Percentiles rank a stretch among this genome's conserved stretches.
These are phyloP conservation scores for Dactylellina haptotyla DNA, from an alignment of 2,329 filamentous ascomycete species.

Conservation along the genomic window DNA sequence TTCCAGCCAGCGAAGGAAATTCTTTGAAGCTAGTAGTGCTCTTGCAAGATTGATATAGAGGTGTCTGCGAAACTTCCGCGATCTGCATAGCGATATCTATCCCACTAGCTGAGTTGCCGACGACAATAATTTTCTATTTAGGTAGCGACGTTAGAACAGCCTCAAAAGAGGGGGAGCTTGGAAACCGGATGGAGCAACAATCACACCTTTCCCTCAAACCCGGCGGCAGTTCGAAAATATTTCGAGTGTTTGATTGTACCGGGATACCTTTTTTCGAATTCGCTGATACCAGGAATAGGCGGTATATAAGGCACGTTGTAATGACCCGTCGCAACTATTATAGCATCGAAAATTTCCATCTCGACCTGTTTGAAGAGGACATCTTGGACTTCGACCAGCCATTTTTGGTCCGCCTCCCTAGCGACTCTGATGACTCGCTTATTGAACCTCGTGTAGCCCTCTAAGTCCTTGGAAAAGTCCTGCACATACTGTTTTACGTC, in stretches of 20 bases:
- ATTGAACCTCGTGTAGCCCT: conserved; percentile 53
- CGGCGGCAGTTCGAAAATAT: conserved; percentile 74
- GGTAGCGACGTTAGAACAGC: no score
- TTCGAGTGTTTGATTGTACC: conserved; percentile 78
- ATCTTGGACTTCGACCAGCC: conserved; percentile 37
- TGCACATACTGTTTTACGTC: conserved; percentile 77
- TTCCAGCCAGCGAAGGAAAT: conserved; percentile 58
- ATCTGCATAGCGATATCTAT: conserved; percentile 85
- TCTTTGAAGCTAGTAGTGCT: conserved; percentile 63
- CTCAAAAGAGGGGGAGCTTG: no score
- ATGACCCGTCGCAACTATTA: conserved; percentile 80
- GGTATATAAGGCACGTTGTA: conserved; percentile 77
- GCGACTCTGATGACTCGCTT: conserved; percentile 37
- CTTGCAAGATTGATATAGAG: conserved; percentile 73
- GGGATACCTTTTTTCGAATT: conserved; percentile 71
- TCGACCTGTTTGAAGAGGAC: conserved; percentile 16
- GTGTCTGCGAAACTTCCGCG: conserved; percentile 68
- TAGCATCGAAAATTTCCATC: conserved; percentile 71
- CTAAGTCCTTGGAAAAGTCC: conserved; percentile 53
- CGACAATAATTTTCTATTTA: conserved; percentile 77
- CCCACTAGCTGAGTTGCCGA: conserved; percentile 86
- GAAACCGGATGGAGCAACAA: no score
- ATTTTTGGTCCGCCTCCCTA: conserved; percentile 5
- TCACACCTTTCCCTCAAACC: conserved; percentile 69
- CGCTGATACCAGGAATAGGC: conserved; percentile 68